Evolutionary conservation across 2,329 filamentous ascomycete species (phyloP).

Genomic region (Nemania bipapillata): DNA sequence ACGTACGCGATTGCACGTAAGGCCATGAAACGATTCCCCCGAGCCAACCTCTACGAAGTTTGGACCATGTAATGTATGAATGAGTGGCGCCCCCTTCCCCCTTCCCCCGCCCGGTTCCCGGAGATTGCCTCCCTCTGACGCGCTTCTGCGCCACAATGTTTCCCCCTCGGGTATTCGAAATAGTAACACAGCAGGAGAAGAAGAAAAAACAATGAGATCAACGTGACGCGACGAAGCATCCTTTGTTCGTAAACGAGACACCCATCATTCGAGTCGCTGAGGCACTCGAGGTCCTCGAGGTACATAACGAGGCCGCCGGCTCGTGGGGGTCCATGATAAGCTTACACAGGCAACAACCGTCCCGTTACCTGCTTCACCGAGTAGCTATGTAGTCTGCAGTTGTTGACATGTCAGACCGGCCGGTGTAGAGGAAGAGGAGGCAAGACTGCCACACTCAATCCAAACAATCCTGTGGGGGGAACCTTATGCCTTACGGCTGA

Average conservation of each 20-base stretch:
- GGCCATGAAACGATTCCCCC: constrained; percentile 4
- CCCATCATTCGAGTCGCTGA: neutral
- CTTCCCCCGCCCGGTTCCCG: neutral
- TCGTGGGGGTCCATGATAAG: constrained; percentile 31
- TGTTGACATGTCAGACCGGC: constrained; percentile 16
- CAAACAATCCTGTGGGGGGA: neutral
- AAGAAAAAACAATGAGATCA: neutral
- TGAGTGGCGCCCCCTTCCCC: no score
- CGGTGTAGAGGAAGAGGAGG: constrained; percentile 2
- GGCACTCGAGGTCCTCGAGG: neutral
- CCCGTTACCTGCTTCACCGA: neutral
- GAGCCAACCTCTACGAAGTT: neutral
- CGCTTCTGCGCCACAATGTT: constrained; percentile 15
- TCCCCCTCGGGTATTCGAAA: neutral
- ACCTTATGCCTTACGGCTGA: constrained; percentile 5
- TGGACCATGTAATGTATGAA: neutral
- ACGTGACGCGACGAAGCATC: constrained; percentile 1
- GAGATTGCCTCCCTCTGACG: constrained; percentile 10
- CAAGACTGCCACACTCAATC: neutral
- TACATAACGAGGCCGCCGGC: constrained; percentile 3
- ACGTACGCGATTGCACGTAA: neutral
- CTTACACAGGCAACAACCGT: neutral
- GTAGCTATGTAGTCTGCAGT: no score
- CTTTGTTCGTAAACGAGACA: neutral
- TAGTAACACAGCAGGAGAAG: constrained; percentile 15